Percentiles rank a stretch among this genome's conserved stretches.
These are phyloP conservation scores for Eurotiales sp. DNA, from an alignment of 2,329 filamentous ascomycete species.

Conservation along the genomic window DNA sequence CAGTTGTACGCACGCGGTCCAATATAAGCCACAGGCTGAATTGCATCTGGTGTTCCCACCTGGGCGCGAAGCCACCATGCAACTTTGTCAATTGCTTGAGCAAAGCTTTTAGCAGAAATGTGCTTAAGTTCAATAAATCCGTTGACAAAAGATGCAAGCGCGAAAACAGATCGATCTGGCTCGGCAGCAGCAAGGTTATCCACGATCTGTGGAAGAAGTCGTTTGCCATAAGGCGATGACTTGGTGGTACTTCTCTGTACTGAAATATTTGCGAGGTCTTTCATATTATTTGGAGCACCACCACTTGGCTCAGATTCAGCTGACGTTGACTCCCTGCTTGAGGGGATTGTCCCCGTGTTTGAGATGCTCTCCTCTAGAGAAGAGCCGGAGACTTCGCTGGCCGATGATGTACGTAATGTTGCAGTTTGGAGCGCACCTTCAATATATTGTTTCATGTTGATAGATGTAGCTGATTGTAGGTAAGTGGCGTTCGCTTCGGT, in stretches of 20 bases:
- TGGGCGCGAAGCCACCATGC: conserved; percentile 8
- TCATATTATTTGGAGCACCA: too few relatives aligned
- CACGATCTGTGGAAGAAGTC: conserved; percentile 11
- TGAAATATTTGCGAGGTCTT: too few relatives aligned
- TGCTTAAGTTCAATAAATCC: background rate
- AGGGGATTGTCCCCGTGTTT: too few relatives aligned
- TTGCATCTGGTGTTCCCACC: background rate
- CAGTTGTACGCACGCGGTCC: conserved; percentile 8
- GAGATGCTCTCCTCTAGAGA: too few relatives aligned
- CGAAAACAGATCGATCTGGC: conserved; percentile 2
- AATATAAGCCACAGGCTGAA: conserved; percentile 10
- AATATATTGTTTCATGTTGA: background rate
- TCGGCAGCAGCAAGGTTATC: conserved; percentile 1
- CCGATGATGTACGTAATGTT: too few relatives aligned
- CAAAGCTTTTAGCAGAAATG: background rate
- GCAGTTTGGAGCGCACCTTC: background rate
- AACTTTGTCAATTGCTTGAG: conserved; percentile 5
- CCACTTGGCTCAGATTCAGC: too few relatives aligned
- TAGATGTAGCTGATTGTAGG: background rate
- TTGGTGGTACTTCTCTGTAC: too few relatives aligned
- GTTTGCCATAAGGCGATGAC: conserved; percentile 5
- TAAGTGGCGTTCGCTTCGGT: background rate
- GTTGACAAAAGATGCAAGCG: background rate
- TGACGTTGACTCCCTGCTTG: too few relatives aligned
- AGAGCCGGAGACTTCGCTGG: too few relatives aligned